phyloP scores from a whole-genome alignment of 768 basidiomycete genomes.

The Tylopilus intermedius region DNA sequence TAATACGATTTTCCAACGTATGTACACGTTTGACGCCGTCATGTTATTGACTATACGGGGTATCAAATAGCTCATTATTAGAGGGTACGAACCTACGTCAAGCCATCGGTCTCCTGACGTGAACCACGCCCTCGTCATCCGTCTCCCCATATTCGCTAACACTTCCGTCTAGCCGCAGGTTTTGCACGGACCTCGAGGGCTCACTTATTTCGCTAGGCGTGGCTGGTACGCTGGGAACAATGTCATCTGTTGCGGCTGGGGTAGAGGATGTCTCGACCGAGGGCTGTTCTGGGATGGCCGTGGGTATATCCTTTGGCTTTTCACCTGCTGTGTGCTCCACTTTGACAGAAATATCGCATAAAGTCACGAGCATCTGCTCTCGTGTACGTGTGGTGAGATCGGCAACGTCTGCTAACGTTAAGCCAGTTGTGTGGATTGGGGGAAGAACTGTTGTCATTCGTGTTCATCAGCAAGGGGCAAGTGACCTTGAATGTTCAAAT shows the following conservation, averaged over 20 bases:
- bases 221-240: conserved; percentile 28
- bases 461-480: neutral
- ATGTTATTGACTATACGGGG: conserved; percentile 15
- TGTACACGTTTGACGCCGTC: conserved; percentile 14
- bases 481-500: neutral
- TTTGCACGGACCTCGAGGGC: conserved; percentile 26
- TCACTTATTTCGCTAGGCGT: conserved; percentile 26
- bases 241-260: conserved; percentile 20
- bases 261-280: conserved; percentile 3
- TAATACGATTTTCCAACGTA: neutral
- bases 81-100: conserved; percentile 12
- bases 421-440: conserved; percentile 70
- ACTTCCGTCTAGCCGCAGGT: conserved; percentile 44
- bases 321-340: conserved; percentile 29
- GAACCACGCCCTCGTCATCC: conserved; percentile 80
- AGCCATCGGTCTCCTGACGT: conserved; percentile 56
- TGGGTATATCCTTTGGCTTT: conserved; percentile 11
- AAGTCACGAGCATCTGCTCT: conserved; percentile 70
- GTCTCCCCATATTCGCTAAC: conserved; percentile 74
- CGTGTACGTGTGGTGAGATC: conserved; percentile 64
- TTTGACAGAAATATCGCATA: conserved; percentile 71
- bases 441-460: conserved; percentile 65
- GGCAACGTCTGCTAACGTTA: conserved; percentile 66
- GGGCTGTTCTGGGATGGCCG: conserved; percentile 23
- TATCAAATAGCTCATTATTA: conserved; percentile 18